These are phyloP conservation scores for Periconia sp. DNA, from an alignment of 2,329 filamentous ascomycete genomes.

Conservation along the genomic window DNA sequence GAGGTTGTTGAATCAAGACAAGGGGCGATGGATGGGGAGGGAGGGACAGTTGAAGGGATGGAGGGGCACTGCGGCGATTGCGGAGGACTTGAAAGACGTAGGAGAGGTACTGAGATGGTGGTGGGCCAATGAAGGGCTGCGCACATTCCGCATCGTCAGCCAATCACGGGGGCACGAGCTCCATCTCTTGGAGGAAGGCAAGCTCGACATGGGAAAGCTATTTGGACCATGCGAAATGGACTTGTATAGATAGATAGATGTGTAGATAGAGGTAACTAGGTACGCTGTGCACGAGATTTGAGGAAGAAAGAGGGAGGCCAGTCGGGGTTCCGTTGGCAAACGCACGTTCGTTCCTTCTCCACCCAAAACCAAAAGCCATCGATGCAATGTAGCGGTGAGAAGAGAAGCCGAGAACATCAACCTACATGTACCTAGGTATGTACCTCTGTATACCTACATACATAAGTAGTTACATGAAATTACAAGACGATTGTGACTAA, in stretches of 20 bases:
- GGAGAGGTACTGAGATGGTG: too few relatives aligned
- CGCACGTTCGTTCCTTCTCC: slow-evolving; percentile 17
- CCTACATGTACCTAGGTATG: too few relatives aligned
- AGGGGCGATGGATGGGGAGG: neutral
- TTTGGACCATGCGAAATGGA: too few relatives aligned
- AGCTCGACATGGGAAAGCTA: slow-evolving; percentile 23
- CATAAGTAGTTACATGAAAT: too few relatives aligned
- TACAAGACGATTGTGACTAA: too few relatives aligned
- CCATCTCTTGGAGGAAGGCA: slow-evolving; percentile 18
- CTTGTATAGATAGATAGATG: slow-evolving; percentile 6
- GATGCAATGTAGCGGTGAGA: slow-evolving; percentile 21
- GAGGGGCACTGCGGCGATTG: slow-evolving; percentile 15
- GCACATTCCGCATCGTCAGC: slow-evolving; percentile 13
- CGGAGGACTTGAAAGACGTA: slow-evolving; percentile 9
- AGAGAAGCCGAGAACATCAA: slow-evolving; percentile 6
- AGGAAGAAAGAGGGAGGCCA: neutral
- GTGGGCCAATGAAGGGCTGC: neutral
- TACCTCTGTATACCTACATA: too few relatives aligned
- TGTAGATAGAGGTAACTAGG: neutral
- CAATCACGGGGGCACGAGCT: slow-evolving; percentile 35
- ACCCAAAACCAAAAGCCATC: too few relatives aligned
- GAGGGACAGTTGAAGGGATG: slow-evolving; percentile 7
- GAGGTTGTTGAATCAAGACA: slow-evolving; percentile 3
- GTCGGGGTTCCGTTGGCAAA: slow-evolving; percentile 17
- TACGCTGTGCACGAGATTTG: too few relatives aligned